These are phyloP conservation scores for Juncus effusus DNA, from an alignment of 176 grass and related monocot genomes.

Conservation along the genomic window DNA sequence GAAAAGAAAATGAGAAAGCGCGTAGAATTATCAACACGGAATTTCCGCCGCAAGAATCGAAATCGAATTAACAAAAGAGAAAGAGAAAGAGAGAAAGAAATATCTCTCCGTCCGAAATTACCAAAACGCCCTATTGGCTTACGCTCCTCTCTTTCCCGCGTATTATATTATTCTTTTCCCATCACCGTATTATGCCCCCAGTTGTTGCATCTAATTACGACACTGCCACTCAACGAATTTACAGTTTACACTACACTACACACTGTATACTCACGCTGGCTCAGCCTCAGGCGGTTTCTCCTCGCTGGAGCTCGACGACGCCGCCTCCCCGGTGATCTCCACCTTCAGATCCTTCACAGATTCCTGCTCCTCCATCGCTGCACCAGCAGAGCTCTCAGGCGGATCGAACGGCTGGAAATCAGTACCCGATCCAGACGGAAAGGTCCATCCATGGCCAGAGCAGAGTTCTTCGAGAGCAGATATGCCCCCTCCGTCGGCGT, in stretches of 20 bases:
- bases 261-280: constrained; percentile 56
- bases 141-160: constrained; percentile 38
- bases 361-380: too few relatives aligned
- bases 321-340: constrained; percentile 31
- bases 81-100: not conserved
- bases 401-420: constrained; percentile 49
- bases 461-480: constrained; percentile 37
- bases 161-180: not conserved
- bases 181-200: not conserved
- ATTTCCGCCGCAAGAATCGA: constrained; percentile 34
- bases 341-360: not conserved
- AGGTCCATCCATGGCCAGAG: constrained; percentile 25
- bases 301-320: constrained; percentile 67
- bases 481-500: constrained; percentile 36
- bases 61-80: constrained; percentile 1
- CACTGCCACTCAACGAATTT: constrained; percentile 10
- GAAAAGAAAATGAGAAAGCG: constrained; percentile 35
- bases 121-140: constrained; percentile 36
- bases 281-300: constrained; percentile 41
- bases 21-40: constrained; percentile 38
- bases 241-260: not conserved
- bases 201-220: constrained; percentile 20
- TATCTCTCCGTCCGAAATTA: constrained; percentile 8
- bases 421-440: constrained; percentile 18
- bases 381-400: constrained; percentile 7